Evolutionary conservation across 345 rosid species (phyloP).

Genomic region (Diplotaxis tenuifolia): DNA sequence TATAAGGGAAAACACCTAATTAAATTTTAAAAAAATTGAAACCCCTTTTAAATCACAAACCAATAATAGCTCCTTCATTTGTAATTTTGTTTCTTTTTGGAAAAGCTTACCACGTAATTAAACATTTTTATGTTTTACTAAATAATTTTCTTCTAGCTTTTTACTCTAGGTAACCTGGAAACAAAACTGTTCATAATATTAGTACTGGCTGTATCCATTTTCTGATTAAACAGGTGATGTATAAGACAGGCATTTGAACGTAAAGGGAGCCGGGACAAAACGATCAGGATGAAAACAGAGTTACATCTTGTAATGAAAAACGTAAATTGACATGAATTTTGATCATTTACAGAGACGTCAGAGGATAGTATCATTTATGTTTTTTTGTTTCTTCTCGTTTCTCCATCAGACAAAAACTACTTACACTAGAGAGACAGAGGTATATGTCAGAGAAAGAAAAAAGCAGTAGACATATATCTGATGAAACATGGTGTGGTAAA

Average conservation of each 20-base stretch:
- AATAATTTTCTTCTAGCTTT: neutral
- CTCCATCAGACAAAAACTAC: constrained; percentile 41
- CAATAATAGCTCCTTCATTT: neutral
- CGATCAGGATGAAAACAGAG: constrained; percentile 20
- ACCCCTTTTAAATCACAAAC: neutral
- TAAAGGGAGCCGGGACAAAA: constrained; percentile 1
- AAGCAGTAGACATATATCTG: constrained; percentile 8
- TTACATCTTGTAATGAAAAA: constrained; percentile 22
- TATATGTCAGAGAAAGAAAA: constrained; percentile 18
- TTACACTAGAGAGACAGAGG: constrained; percentile 37
- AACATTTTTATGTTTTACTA: neutral
- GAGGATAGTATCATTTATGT: constrained; percentile 35
- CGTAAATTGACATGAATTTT: constrained; percentile 24
- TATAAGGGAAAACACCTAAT: too few relatives aligned
- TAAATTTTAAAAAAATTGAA: too few relatives aligned
- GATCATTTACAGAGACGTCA: constrained; percentile 35
- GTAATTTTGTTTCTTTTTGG: neutral
- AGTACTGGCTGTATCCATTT: neutral
- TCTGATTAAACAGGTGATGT: neutral
- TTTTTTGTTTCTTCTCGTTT: constrained; percentile 12
- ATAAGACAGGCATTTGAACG: neutral
- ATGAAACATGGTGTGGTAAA: constrained; percentile 9
- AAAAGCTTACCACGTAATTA: neutral
- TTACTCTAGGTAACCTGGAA: neutral
- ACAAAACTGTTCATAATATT: neutral